Percentiles rank a stretch among this genome's conserved stretches.
phyloP scores from a whole-genome alignment of 441 rosid species.

The Pelargonium cotyledonis region DNA sequence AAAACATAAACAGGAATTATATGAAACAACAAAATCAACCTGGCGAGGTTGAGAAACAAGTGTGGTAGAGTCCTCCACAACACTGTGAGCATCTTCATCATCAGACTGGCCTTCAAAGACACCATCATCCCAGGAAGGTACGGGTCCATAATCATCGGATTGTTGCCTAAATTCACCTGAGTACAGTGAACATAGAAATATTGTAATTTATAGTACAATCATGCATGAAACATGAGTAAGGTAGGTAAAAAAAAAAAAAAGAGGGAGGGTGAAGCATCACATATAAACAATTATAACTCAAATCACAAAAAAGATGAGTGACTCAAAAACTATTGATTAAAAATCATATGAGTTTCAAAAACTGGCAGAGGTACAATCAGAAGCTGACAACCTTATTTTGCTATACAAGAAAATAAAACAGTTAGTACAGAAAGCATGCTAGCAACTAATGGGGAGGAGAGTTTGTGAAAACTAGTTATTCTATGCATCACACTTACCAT shows the following conservation, averaged over 20 bases:
- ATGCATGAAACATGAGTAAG: background rate
- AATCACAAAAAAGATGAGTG: background rate
- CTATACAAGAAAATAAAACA: background rate
- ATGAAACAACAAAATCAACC: constrained; percentile 32
- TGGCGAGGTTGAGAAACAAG: constrained; percentile 89
- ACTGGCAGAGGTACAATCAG: background rate
- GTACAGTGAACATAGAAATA: constrained; percentile 6
- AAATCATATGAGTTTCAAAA: background rate
- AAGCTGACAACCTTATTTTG: background rate
- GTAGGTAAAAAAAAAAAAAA: background rate
- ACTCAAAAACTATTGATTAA: background rate
- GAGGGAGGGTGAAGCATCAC: background rate
- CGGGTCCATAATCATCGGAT: constrained; percentile 41
- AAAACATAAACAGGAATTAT: background rate
- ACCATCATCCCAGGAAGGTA: constrained; percentile 57
- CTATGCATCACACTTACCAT: background rate
- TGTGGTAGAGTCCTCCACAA: constrained; percentile 45
- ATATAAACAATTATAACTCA: background rate
- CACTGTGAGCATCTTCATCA: constrained; percentile 48
- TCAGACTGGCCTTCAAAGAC: constrained; percentile 41
- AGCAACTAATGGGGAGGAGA: background rate
- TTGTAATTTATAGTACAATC: background rate
- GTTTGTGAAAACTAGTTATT: background rate
- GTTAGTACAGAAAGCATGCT: background rate
- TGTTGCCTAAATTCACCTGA: constrained; percentile 52